phyloP scores from a whole-genome alignment of 2,329 filamentous ascomycete species.

The Pyrenophora tritici-repentis region DNA sequence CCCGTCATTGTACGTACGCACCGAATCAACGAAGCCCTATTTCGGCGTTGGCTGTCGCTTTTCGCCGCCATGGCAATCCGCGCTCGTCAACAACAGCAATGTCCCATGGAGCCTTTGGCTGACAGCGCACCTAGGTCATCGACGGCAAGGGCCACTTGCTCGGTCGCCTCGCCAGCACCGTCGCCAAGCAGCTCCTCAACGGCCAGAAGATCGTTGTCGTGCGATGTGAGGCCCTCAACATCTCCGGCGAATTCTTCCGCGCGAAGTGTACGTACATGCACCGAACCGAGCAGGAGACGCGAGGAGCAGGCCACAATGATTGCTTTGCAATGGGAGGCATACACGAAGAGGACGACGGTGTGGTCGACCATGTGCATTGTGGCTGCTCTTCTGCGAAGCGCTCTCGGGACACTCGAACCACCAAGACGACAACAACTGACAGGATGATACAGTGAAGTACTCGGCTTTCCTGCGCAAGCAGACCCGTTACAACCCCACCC shows the following conservation, averaged over 20 bases:
- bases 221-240: constrained; percentile 98
- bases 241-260: constrained; percentile 99
- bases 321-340: constrained; percentile 6
- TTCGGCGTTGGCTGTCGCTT: constrained; percentile 15
- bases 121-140: constrained; percentile 66
- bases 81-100: constrained; percentile 11
- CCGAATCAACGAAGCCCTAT: constrained; percentile 19
- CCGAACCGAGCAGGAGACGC: constrained; percentile 18
- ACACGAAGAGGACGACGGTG: background rate
- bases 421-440: constrained; percentile 38
- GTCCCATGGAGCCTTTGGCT: constrained; percentile 27
- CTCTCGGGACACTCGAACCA: constrained; percentile 2
- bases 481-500: constrained; percentile 99
- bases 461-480: constrained; percentile 99
- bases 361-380: constrained; percentile 10
- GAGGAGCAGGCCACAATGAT: constrained; percentile 22
- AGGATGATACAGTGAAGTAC: constrained; percentile 86
- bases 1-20: constrained; percentile 64
- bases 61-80: constrained; percentile 13
- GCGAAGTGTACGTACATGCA: constrained; percentile 87
- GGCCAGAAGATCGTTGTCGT: constrained; percentile 99
- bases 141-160: constrained; percentile 99
- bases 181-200: constrained; percentile 98
- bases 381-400: constrained; percentile 16
- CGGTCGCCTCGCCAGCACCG: constrained; percentile 95